Evolutionary conservation across 1,284 basidiomycete species (phyloP), one percentile per base, ranked within the genome.

Genomic region (Boletus albobrunnescens): DNA sequence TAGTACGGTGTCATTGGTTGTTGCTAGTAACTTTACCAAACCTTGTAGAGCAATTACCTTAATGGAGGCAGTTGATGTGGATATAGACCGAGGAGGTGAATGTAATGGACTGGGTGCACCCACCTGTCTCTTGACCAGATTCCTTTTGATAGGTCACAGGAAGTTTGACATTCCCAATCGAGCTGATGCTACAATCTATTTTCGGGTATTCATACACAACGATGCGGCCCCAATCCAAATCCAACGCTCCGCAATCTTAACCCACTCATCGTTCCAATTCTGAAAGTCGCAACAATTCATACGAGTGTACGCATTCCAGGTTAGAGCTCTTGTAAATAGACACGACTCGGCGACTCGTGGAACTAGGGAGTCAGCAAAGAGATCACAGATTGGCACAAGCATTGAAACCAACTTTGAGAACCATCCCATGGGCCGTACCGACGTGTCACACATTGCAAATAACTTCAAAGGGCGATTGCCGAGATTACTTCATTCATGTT

Each of bases 401-500:
- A 14, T 32, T 36, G 43, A 46, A 51, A 54, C 47, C 24, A 16
- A 43, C n/a, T n/a, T n/a, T n/a, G n/a, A 40, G 46, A 33, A 32
- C 28, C 23, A 19, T 46, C 22, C n/a, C n/a, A n/a, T 41, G 38
- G 42, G 33, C 11, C 32, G 27, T 36, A 46, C 48, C 45, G 46
- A 45, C 39, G 20, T 41, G 28, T 56, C 52, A 26, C 46, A 16
- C 43, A 41, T 49, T 42, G 36, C 47, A 50, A 52, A 48, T 46
- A 43, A 43, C 35, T 58, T 50, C 37, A 36, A 46, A 49, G 41
- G 61, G 63, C 41, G 44, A 61, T 64, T 66, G 57, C 65, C 61
- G 61, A 63, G 50, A 65, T 63, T 42, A 51, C 28, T 57, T 55
- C 50, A 64, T 64, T 57, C 47, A 44, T 38, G 41, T 48, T 50